Evolutionary conservation across 129 eudicot species (phyloP).

Genomic region (Tagetes patula): DNA sequence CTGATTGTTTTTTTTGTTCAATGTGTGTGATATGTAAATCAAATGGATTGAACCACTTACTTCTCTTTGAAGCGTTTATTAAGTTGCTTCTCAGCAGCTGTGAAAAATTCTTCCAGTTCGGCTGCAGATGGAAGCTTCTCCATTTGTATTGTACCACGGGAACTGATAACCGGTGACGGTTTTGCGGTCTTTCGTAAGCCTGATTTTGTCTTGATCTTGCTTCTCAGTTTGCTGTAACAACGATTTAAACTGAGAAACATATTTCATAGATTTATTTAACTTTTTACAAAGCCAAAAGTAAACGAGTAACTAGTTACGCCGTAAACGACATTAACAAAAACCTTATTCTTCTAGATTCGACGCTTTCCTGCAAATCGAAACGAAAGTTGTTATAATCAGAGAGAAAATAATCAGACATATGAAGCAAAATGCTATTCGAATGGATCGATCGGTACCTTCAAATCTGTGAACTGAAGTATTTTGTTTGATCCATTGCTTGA

Average conservation of each 20-base stretch:
- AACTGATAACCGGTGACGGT: constrained; percentile 25
- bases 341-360: not conserved
- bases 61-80: constrained; percentile 52
- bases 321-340: too few relatives aligned
- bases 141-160: constrained; percentile 36
- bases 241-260: not conserved
- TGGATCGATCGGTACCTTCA: constrained; percentile 36
- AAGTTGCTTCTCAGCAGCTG: constrained; percentile 53
- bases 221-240: constrained; percentile 25
- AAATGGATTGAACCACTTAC: constrained; percentile 25
- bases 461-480: constrained; percentile 41
- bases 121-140: constrained; percentile 53
- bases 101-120: constrained; percentile 70
- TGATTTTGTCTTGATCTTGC: constrained; percentile 19
- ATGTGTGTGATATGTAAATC: not conserved
- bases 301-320: constrained; percentile 2
- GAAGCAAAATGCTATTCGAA: not conserved
- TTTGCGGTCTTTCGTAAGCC: constrained; percentile 34
- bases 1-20: not conserved
- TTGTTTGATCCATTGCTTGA: constrained; percentile 36
- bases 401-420: not conserved
- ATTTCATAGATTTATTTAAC: not conserved
- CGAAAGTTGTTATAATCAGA: not conserved
- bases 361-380: constrained; percentile 33
- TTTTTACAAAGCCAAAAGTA: not conserved